A percentile compares a stretch with the other conserved stretches of the same genome.
Evolutionary conservation across 345 rosid genomes (phyloP).

Genomic region (Populus alba): DNA sequence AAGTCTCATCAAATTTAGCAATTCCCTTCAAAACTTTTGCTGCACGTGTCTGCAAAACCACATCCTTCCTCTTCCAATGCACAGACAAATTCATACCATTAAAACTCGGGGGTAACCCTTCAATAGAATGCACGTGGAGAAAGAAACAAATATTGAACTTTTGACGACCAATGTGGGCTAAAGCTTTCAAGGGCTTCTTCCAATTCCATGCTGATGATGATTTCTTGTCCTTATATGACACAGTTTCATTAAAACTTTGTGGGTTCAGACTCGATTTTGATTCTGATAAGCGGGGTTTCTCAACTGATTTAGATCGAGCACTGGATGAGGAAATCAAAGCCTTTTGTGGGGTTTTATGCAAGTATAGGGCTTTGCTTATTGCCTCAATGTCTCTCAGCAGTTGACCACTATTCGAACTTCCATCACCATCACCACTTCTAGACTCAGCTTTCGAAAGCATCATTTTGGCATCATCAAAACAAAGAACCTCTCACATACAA

Average conservation of each 20-base stretch:
- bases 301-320: slow-evolving; percentile 45
- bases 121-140: slow-evolving; percentile 73
- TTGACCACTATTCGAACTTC: slow-evolving; percentile 42
- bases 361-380: slow-evolving; percentile 66
- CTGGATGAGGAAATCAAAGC: slow-evolving; percentile 38
- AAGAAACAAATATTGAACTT: slow-evolving; percentile 61
- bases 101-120: slow-evolving; percentile 58
- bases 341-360: slow-evolving; percentile 39
- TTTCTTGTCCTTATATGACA: slow-evolving; percentile 43
- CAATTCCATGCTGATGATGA: slow-evolving; percentile 54
- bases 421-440: slow-evolving; percentile 21
- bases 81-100: slow-evolving; percentile 51
- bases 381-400: slow-evolving; percentile 78
- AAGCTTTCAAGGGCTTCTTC: slow-evolving; percentile 82
- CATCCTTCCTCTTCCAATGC: slow-evolving; percentile 69
- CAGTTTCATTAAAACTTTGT: slow-evolving; percentile 17
- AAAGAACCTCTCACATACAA: background rate
- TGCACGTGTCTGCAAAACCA: slow-evolving; percentile 44
- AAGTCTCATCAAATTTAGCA: slow-evolving; percentile 70
- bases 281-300: slow-evolving; percentile 28
- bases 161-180: slow-evolving; percentile 53
- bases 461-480: slow-evolving; percentile 28
- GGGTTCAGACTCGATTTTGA: slow-evolving; percentile 29
- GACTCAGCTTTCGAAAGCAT: slow-evolving; percentile 39
- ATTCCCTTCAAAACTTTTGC: slow-evolving; percentile 45